Percentiles rank a stretch among this genome's conserved stretches.
Conservation (phyloP, 768 basidiomycete species). For the Leccinum longicurvipes region DNA sequence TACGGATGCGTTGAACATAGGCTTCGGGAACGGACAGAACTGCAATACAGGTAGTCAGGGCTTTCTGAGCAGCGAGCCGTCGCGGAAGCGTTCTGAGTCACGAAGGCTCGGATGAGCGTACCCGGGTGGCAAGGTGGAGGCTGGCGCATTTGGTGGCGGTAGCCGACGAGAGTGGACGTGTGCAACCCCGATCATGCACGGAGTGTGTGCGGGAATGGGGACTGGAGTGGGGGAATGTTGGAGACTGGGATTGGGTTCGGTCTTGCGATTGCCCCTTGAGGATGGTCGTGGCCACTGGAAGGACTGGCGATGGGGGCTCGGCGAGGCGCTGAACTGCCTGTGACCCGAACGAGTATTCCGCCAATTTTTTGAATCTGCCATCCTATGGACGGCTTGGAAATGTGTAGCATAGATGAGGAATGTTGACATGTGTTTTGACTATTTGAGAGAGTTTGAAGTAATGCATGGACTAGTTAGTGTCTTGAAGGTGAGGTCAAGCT, state of each 20-base stretch:
- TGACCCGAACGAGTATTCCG: conserved; percentile 26
- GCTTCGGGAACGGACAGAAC: conserved; percentile 35
- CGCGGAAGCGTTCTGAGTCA: conserved; percentile 2
- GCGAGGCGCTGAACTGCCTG: conserved; percentile 27
- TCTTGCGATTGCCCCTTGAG: conserved; percentile 11
- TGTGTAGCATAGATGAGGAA: background rate
- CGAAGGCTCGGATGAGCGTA: conserved; percentile 9
- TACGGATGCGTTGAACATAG: conserved; percentile 24
- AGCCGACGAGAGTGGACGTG: conserved; percentile 32
- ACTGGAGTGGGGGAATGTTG: conserved; percentile 43
- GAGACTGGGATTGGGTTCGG: conserved; percentile 35
- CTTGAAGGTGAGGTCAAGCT: background rate
- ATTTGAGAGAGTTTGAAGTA: conserved; percentile 6
- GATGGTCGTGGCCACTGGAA: conserved; percentile 20
- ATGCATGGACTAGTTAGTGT: too few species aligned
- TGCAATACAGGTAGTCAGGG: conserved; percentile 19
- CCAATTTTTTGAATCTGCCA: conserved; percentile 29
- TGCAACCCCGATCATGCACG: conserved; percentile 23
- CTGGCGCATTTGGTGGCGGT: conserved; percentile 33
- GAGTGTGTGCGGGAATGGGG: conserved; percentile 25
- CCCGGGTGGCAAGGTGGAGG: conserved; percentile 23
- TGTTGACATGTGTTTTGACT: conserved; percentile 27
- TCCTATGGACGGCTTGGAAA: conserved; percentile 23
- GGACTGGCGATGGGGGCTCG: conserved; percentile 19
- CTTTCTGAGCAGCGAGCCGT: conserved; percentile 32